These are phyloP conservation scores for Colletotrichum lini DNA, from an alignment of 2,329 filamentous ascomycete species.

Conservation along the genomic window DNA sequence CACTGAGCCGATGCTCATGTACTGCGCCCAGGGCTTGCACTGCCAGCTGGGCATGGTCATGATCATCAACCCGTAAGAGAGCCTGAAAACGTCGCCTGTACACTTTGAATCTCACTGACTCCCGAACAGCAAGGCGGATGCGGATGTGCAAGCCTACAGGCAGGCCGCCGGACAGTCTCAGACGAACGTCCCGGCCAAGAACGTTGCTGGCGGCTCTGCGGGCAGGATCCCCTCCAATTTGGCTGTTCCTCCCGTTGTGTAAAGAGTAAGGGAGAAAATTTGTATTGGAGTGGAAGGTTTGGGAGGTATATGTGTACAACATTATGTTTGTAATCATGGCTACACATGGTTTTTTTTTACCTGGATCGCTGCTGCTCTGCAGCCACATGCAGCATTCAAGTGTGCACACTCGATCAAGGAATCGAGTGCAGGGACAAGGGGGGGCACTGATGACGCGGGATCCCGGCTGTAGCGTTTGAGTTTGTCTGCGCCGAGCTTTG, in stretches of 20 bases:
- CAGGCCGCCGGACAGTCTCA: slow-evolving; percentile 24
- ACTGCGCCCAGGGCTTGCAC: slow-evolving; percentile 64
- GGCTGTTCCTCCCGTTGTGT: slow-evolving; percentile 21
- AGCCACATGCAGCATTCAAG: too few relatives aligned
- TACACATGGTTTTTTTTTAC: not conserved
- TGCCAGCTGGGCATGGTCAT: slow-evolving; percentile 66
- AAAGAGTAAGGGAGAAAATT: not conserved
- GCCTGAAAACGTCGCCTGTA: not conserved
- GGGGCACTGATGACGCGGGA: slow-evolving; percentile 17
- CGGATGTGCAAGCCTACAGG: slow-evolving; percentile 28
- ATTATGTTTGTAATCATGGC: not conserved
- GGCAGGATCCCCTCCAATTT: slow-evolving; percentile 26
- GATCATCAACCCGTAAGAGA: slow-evolving; percentile 63
- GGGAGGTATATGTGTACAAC: not conserved
- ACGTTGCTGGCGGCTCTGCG: slow-evolving; percentile 23
- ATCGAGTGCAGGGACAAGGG: not conserved
- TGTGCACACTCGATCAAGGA: not conserved
- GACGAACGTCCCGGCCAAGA: slow-evolving; percentile 35
- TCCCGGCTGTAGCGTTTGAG: slow-evolving; percentile 7
- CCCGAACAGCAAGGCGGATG: slow-evolving; percentile 26
- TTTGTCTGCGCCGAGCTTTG: slow-evolving; percentile 2
- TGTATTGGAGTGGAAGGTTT: not conserved
- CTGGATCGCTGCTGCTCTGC: not conserved
- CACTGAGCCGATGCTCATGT: slow-evolving; percentile 63
- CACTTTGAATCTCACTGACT: slow-evolving; percentile 1